Evolutionary conservation across 2,329 filamentous ascomycete genomes (phyloP).

Genomic region (Monilinia fructicola): DNA sequence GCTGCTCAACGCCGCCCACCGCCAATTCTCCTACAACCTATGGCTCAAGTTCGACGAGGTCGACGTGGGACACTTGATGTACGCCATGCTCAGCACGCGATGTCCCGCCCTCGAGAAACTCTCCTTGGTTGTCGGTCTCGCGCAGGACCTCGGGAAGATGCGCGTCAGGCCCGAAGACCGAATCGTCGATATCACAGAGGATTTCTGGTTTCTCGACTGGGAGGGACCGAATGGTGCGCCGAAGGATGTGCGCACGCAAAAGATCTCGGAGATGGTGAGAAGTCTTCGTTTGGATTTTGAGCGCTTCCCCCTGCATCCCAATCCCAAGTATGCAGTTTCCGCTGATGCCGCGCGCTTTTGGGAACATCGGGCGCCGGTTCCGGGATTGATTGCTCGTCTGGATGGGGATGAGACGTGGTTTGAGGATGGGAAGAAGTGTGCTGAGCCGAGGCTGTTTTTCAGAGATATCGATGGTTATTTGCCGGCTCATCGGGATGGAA

Average conservation of each 20-base stretch:
- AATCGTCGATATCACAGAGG: neutral
- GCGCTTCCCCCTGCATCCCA: no score
- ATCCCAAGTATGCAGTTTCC: neutral
- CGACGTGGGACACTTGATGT: neutral
- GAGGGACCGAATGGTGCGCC: neutral
- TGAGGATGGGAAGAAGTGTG: neutral
- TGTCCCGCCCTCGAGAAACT: neutral
- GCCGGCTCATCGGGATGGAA: constrained; percentile 4
- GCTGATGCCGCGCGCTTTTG: neutral
- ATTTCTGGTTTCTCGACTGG: neutral
- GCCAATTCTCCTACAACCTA: neutral
- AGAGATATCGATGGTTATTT: neutral
- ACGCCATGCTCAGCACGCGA: neutral
- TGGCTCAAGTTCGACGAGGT: neutral
- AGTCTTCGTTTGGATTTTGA: no score
- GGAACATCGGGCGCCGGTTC: neutral
- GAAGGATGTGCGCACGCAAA: no score
- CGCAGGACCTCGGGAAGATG: neutral
- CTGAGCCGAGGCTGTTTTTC: neutral
- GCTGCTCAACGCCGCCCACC: neutral
- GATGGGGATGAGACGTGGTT: neutral
- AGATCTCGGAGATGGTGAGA: no score
- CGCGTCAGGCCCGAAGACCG: neutral
- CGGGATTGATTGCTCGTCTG: neutral
- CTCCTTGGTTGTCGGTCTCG: neutral